Conservation (phyloP, 2,329 filamentous ascomycete species). For the Metarhizium rileyi region DNA sequence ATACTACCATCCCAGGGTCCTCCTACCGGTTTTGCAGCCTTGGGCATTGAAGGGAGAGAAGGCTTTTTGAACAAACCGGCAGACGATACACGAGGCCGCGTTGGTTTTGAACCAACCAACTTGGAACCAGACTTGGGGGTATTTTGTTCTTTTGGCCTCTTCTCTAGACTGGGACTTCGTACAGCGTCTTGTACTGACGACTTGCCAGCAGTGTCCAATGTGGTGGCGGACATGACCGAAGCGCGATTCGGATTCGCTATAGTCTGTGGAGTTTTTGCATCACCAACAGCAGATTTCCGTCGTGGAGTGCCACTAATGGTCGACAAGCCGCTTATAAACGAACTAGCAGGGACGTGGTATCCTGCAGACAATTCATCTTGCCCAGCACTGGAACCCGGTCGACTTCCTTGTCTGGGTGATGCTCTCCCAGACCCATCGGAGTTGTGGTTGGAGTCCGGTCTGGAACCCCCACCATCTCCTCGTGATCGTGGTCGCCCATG, state of each 20-base stretch:
- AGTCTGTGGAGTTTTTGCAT: slow-evolving; percentile 15
- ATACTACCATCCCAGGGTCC: slow-evolving; percentile 22
- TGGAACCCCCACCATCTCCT: slow-evolving; percentile 33
- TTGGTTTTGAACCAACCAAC: slow-evolving; percentile 32
- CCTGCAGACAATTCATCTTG: slow-evolving; percentile 29
- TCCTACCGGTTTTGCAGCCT: slow-evolving; percentile 7
- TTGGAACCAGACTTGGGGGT: slow-evolving; percentile 35
- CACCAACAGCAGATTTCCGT: slow-evolving; percentile 12
- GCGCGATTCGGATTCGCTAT: slow-evolving; percentile 15
- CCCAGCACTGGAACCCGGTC: slow-evolving; percentile 45
- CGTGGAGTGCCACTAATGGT: slow-evolving; percentile 36
- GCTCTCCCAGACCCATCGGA: slow-evolving; percentile 48
- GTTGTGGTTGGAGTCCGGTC: slow-evolving; percentile 50
- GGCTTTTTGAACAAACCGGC: slow-evolving; percentile 47
- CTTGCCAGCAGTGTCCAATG: slow-evolving; percentile 17
- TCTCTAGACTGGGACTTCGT: slow-evolving; percentile 31
- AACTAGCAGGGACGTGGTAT: slow-evolving; percentile 33
- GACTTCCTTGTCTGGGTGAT: slow-evolving; percentile 39
- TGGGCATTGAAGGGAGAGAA: slow-evolving; percentile 32
- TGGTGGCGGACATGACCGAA: slow-evolving; percentile 13
- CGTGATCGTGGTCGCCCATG: slow-evolving; percentile 46
- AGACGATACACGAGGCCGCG: slow-evolving; percentile 42
- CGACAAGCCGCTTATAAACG: slow-evolving; percentile 33
- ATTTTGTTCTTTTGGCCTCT: slow-evolving; percentile 15
- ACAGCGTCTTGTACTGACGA: slow-evolving; percentile 14